Conservation (phyloP, 805 yeast genomes). For the Nakazawaea wyomingensis region DNA sequence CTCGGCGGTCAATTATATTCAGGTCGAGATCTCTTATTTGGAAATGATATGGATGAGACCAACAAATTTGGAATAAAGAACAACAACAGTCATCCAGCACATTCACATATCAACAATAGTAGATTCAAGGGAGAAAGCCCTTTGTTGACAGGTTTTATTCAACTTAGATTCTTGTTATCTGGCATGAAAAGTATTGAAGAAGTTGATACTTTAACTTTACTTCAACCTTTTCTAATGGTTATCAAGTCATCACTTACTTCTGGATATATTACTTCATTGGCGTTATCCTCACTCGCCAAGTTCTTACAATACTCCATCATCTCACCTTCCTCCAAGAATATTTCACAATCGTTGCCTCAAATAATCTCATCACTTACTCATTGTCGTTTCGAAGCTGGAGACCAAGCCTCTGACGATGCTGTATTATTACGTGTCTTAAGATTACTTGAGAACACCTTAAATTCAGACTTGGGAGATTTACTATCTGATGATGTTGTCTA, state of each 20-base stretch:
- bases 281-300: conserved; percentile 70
- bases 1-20: conserved; percentile 49
- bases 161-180: conserved; percentile 64
- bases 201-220: conserved; percentile 65
- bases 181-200: conserved; percentile 46
- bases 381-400: conserved; percentile 93
- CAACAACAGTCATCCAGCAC: neutral
- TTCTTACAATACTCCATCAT: conserved; percentile 68
- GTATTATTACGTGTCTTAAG: conserved; percentile 79
- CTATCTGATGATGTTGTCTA: conserved; percentile 78
- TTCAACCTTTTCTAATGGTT: conserved; percentile 83
- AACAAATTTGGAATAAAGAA: conserved; percentile 20
- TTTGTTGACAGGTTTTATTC: conserved; percentile 72
- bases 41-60: conserved; percentile 28
- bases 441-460: conserved; percentile 61
- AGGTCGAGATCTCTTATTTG: conserved; percentile 21
- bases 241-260: conserved; percentile 81
- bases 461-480: conserved; percentile 57
- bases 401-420: conserved; percentile 87
- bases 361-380: conserved; percentile 76
- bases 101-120: conserved; percentile 23
- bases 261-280: conserved; percentile 78
- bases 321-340: conserved; percentile 45
- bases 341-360: conserved; percentile 56
- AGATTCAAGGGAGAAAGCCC: conserved; percentile 35